Evolutionary conservation across 176 grass and related monocot genomes (phyloP), one percentile per base, ranked within the genome.

Genomic region (Guadua angustifolia): DNA sequence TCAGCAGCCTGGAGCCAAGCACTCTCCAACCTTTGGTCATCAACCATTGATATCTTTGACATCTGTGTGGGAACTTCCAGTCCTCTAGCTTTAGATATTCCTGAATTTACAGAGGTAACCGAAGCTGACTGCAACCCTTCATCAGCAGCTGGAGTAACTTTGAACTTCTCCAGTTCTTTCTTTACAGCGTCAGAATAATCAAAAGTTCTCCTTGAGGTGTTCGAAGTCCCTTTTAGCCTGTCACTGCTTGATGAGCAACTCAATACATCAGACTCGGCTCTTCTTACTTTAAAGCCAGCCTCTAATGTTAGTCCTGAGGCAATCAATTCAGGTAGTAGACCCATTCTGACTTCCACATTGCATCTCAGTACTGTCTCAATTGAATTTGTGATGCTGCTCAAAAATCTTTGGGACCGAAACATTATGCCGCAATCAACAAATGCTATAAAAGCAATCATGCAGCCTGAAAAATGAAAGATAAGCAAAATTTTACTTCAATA

Each of bases 311-410:
- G 66, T 38, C 55, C 78, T 19, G 50, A 22, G 1, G 65, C 33
- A 26, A 83, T 49, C 61, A 86, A 60, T 78, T 84, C 86, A 25
- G 90, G 39, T 63, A 74, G 71, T 39, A 90, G 75, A 66, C 74
- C 86, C 45, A 97, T 83, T 88, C 80, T 83, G 62, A 94, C 82
- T 84, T 94, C 87, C 65, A 97, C 95, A 57, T 73, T 91, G 61
- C 79, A 86, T 87, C 80, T 77, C 45, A 94, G 81, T 50, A 94
- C 90, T 55, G 79, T 94, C 84, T 94, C 95, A 14, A 89, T 70
- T 70, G 95, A 97, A 77, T 94, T 89, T 79, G 95, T 93, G 81
- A 94, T 97, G 73, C 95, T 97, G 75, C 92, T 92, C 52, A 94
- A 82, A 71, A 94, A 97, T 87, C 90, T 89, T 87, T 94, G 78